Evolutionary conservation across 805 yeast genomes (phyloP).

Genomic region (Sugiyamaella americana): DNA sequence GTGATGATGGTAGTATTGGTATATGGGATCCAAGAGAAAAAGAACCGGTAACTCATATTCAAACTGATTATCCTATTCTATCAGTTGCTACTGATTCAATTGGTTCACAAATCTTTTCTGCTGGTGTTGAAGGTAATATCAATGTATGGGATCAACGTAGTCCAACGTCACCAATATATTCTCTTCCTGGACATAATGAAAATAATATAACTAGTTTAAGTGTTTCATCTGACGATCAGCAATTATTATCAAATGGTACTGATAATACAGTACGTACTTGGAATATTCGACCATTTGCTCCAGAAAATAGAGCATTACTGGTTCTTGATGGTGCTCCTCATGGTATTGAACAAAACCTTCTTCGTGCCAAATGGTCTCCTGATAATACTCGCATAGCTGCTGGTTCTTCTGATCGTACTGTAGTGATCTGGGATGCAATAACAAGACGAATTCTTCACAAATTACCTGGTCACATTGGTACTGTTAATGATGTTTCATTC

Average conservation of each 20-base stretch:
- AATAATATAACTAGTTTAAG: slow-evolving; percentile 49
- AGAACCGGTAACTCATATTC: slow-evolving; percentile 30
- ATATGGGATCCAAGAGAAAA: slow-evolving; percentile 66
- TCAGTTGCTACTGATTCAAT: slow-evolving; percentile 40
- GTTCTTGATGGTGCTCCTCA: slow-evolving; percentile 51
- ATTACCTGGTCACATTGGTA: slow-evolving; percentile 54
- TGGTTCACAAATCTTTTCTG: slow-evolving; percentile 44
- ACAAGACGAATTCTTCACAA: slow-evolving; percentile 44
- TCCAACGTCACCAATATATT: slow-evolving; percentile 40
- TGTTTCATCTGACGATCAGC: slow-evolving; percentile 43
- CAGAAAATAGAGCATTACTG: slow-evolving; percentile 30
- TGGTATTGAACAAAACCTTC: slow-evolving; percentile 43
- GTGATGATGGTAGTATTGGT: slow-evolving; percentile 57
- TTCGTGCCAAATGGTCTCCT: slow-evolving; percentile 41
- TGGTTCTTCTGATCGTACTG: slow-evolving; percentile 58
- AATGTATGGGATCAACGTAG: slow-evolving; percentile 53
- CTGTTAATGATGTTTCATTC: slow-evolving; percentile 55
- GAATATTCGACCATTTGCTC: slow-evolving; percentile 45
- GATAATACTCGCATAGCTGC: slow-evolving; percentile 41
- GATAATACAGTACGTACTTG: slow-evolving; percentile 54
- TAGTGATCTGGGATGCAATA: slow-evolving; percentile 55
- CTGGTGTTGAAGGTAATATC: slow-evolving; percentile 66
- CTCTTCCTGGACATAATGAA: slow-evolving; percentile 41
- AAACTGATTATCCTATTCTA: slow-evolving; percentile 53
- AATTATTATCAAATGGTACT: slow-evolving; percentile 46